Base-by-base conservation (phyloP, 2,329 filamentous ascomycete genomes). In the Arthrocladium fulminans region DNA sequence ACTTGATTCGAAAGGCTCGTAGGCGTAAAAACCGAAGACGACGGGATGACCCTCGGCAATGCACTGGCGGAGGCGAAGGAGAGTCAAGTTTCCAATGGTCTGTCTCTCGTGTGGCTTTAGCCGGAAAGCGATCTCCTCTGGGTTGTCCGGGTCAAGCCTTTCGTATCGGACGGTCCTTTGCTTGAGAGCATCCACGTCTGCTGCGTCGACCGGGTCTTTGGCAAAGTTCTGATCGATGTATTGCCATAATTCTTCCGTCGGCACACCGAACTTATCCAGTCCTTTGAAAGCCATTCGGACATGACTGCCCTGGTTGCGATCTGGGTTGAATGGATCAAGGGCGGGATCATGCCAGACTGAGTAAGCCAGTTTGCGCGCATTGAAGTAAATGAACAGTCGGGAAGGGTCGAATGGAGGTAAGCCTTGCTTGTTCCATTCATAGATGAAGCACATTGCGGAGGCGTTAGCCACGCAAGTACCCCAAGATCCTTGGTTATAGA, bases 361-460 rank as follows among this genome's bases (percentile, higher is more conserved):
- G 17, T 20, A 17, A 8, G 9, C 9, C 15, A 40, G 19, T 5
- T 40, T 40, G 17, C 37, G 9, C 6, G 37, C 37, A 40, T 40
- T 40, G 17, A 20, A 40, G 17, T 40, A 40, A 20, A 40, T 40
- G 37, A 40, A 40, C 13, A 40, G 37, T 6, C 37, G 37, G 3
- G 37, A 40, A 19, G 37, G 37, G 13, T 40, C 19, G 22, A 40
- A 22, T 10, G 17, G 12, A 4, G 9, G 37, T 6, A 20, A 6
- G 19, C 17, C 17, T 40, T 40, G 37, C 6, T 17, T 40, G 9
- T 8, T 22, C 37, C 9, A 40, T 8, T 40, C 37, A 20, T 20
- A 40, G 13, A 40, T 40, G 9, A 22, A 40, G 34, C 17, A 40
- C 37, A 22, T 22, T 17, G 37, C 37, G 19, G 37, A 17, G 17